Conservation (phyloP, 176 grass and related monocot genomes). For the Oryza brachyantha region DNA sequence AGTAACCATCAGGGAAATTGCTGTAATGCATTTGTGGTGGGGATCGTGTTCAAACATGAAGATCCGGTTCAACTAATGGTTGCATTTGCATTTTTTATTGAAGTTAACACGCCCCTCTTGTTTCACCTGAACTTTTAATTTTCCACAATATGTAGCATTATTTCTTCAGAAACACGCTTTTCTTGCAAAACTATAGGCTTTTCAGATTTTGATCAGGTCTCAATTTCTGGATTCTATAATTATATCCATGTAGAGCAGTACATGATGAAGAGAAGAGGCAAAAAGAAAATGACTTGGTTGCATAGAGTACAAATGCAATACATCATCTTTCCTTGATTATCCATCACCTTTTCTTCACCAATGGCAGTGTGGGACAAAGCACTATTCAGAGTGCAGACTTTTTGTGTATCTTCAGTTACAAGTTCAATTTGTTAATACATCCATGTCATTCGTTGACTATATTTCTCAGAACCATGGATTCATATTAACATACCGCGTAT, state of each 20-base stretch:
- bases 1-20: background rate
- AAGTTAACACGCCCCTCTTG: background rate
- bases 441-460: background rate
- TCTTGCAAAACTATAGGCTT: background rate
- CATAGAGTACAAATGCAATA: background rate
- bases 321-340: background rate
- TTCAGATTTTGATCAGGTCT: background rate
- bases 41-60: constrained; percentile 22
- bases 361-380: background rate
- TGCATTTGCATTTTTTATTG: background rate
- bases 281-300: background rate
- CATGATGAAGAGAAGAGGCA: background rate
- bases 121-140: constrained; percentile 8
- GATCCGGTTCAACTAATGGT: background rate
- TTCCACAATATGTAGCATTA: background rate
- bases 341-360: background rate
- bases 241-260: background rate
- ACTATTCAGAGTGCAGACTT: background rate
- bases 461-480: background rate
- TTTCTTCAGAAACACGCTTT: background rate
- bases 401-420: background rate
- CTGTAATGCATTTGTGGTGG: background rate
- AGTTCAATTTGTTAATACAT: background rate
- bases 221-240: background rate
- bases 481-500: background rate